Conservation (phyloP, 2,329 filamentous ascomycete genomes). For the Chaetomium olivaceum region DNA sequence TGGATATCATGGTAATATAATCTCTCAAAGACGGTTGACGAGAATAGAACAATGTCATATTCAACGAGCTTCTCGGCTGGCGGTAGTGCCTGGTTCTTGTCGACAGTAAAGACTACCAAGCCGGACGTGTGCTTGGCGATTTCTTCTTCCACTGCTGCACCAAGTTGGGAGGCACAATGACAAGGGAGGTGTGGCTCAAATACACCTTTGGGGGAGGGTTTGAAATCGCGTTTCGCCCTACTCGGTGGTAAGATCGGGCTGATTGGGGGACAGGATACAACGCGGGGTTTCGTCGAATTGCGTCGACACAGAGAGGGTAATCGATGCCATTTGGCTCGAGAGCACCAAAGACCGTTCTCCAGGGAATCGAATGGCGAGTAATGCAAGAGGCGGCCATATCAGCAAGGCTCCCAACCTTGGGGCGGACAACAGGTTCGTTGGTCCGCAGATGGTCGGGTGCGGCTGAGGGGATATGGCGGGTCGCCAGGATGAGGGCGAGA, state of each 20-base stretch:
- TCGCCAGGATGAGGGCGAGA: conserved; percentile 73
- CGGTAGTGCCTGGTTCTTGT: conserved; percentile 58
- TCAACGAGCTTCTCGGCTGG: conserved; percentile 56
- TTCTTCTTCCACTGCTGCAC: conserved; percentile 82
- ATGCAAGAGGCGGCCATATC: conserved; percentile 75
- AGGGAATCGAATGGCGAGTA: conserved; percentile 68
- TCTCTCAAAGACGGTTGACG: conserved; percentile 69
- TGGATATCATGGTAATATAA: conserved; percentile 46
- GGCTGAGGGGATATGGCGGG: conserved; percentile 65
- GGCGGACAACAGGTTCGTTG: conserved; percentile 43
- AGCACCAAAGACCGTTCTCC: conserved; percentile 63
- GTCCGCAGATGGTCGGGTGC: conserved; percentile 63
- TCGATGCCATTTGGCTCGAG: conserved; percentile 50
- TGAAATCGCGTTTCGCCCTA: conserved; percentile 39
- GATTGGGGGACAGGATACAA: conserved; percentile 56
- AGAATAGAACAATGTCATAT: conserved; percentile 78
- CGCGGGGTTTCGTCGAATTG: conserved; percentile 59
- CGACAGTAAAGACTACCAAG: conserved; percentile 65
- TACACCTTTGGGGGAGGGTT: conserved; percentile 53
- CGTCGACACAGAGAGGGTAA: conserved; percentile 55
- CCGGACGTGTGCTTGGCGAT: conserved; percentile 73
- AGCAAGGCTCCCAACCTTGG: conserved; percentile 60
- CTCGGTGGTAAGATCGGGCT: conserved; percentile 42
- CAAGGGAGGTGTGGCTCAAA: conserved; percentile 68
- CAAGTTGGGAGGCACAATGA: conserved; percentile 82